A percentile compares a stretch with the other conserved stretches of the same genome.
phyloP scores from a whole-genome alignment of 2,329 filamentous ascomycete species.

The Curvularia verruculosa region DNA sequence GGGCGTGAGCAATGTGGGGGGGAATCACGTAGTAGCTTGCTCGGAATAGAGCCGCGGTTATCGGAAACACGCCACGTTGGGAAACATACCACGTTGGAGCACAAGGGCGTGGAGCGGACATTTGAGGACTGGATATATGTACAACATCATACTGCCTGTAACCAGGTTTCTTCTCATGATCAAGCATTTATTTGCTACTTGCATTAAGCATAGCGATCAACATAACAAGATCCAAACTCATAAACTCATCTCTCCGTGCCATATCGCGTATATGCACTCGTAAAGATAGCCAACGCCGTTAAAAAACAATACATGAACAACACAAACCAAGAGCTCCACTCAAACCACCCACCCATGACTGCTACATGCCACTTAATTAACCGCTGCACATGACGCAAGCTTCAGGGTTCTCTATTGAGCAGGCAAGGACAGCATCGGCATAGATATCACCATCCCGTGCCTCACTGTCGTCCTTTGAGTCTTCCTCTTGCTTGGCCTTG shows the following conservation, averaged over 20 bases:
- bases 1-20: conserved; percentile 10
- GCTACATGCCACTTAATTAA: conserved; percentile 55
- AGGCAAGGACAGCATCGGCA: conserved; percentile 86
- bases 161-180: neutral
- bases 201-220: neutral
- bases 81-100: conserved; percentile 9
- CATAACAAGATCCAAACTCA: conserved; percentile 17
- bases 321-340: neutral
- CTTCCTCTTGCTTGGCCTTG: conserved; percentile 71
- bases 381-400: conserved; percentile 97
- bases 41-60: conserved; percentile 20
- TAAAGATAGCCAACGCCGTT: conserved; percentile 6
- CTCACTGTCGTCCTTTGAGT: conserved; percentile 71
- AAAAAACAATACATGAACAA: neutral
- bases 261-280: conserved; percentile 14
- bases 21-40: conserved; percentile 5
- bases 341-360: neutral
- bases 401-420: conserved; percentile 97
- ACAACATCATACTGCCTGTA: neutral
- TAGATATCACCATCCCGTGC: conserved; percentile 91
- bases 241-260: conserved; percentile 32
- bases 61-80: conserved; percentile 11
- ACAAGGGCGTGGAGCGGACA: neutral
- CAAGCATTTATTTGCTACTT: neutral
- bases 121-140: too few species aligned